Evolutionary conservation across 2,329 filamentous ascomycete genomes (phyloP).

Genomic region (Exophiala viscosa): DNA sequence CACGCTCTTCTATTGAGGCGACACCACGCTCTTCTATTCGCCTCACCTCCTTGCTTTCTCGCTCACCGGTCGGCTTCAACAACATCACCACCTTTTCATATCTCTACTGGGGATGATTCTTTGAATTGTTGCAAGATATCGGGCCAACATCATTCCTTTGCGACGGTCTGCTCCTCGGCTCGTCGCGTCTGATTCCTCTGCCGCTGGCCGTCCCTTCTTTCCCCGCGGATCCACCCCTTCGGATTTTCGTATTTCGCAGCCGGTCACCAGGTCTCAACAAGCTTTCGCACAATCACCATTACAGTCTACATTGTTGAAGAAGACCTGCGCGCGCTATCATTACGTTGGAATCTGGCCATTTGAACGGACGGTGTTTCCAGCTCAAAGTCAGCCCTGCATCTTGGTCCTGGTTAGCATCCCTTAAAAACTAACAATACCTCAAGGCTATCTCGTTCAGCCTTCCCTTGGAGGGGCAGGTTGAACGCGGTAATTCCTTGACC

Average conservation of each 20-base stretch:
- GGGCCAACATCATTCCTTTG: not conserved
- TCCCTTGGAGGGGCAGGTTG: conserved; percentile 22
- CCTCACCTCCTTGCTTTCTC: not conserved
- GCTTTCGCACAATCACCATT: conserved; percentile 6
- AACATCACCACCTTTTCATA: not conserved
- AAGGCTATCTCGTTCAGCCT: conserved; percentile 30
- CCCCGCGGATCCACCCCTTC: conserved; percentile 24
- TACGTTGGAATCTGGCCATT: conserved; percentile 18
- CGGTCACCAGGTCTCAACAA: conserved; percentile 14
- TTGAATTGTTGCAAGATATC: not conserved
- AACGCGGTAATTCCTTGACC: conserved; percentile 29
- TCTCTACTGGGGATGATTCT: conserved; percentile 44
- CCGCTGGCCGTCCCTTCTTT: conserved; percentile 22
- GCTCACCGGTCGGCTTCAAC: conserved; percentile 1
- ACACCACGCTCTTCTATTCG: not conserved
- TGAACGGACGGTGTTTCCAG: conserved; percentile 15
- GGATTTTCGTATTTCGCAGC: conserved; percentile 15
- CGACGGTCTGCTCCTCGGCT: conserved; percentile 8
- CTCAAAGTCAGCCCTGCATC: conserved; percentile 18
- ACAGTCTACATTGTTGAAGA: conserved; percentile 3
- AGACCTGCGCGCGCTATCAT: not conserved
- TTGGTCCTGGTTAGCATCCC: conserved; percentile 27
- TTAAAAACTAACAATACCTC: conserved; percentile 26
- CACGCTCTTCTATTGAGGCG: not conserved
- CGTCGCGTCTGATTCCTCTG: conserved; percentile 13